Percentiles rank a stretch among this genome's conserved stretches.
phyloP scores from a whole-genome alignment of 1,284 basidiomycete species.

The Ganoderma resinaceum region DNA sequence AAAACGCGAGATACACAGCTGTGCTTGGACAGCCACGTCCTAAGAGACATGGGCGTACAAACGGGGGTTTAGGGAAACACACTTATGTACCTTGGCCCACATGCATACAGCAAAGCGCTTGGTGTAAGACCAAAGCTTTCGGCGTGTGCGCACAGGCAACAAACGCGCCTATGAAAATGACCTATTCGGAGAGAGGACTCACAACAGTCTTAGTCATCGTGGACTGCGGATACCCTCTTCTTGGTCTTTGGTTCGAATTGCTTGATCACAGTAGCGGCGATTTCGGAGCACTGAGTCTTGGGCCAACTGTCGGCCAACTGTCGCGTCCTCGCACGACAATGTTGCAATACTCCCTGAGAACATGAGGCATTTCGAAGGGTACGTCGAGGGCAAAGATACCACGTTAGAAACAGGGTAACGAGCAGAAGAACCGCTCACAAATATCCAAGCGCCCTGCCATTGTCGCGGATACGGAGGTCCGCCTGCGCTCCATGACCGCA shows the following conservation, averaged over 20 bases:
- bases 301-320: neutral
- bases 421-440: neutral
- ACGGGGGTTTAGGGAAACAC: neutral
- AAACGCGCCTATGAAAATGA: neutral
- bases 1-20: neutral
- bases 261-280: neutral
- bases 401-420: neutral
- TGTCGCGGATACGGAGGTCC: neutral
- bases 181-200: neutral
- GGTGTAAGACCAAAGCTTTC: neutral
- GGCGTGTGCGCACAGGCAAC: neutral
- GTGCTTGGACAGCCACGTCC: neutral
- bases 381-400: neutral
- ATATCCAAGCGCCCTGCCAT: neutral
- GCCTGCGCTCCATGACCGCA: neutral
- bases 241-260: neutral
- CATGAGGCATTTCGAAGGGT: neutral
- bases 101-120: neutral
- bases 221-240: neutral
- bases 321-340: neutral
- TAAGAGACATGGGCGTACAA: constrained; percentile 2
- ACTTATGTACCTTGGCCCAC: neutral
- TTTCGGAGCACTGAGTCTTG: neutral
- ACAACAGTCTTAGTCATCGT: neutral
- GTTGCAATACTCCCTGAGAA: neutral